Conservation (phyloP, 106 monocot species). For the Apostasia shenzhenica region DNA sequence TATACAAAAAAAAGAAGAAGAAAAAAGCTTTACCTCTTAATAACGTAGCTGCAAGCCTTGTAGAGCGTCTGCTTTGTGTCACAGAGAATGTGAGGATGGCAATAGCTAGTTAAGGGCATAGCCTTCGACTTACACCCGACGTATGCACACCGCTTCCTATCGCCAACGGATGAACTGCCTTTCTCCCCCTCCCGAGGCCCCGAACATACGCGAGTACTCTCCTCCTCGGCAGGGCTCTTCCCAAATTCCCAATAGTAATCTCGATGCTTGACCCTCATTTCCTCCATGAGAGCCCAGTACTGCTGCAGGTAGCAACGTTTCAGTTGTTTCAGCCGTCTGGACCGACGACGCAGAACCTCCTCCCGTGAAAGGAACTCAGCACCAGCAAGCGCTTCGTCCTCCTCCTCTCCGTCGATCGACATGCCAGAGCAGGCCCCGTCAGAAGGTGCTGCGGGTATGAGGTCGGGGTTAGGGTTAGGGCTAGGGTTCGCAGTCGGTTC, state of each 20-base stretch:
- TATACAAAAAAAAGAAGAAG: neutral
- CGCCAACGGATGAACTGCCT: conserved; percentile 6
- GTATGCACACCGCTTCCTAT: conserved; percentile 34
- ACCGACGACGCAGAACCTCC: conserved; percentile 59
- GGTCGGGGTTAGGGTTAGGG: conserved; percentile 6
- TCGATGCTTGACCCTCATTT: conserved; percentile 31
- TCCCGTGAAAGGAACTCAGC: conserved; percentile 30
- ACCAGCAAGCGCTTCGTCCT: conserved; percentile 7
- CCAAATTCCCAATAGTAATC: conserved; percentile 33
- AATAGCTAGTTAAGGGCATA: conserved; percentile 48
- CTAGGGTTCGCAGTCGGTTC: conserved; percentile 1
- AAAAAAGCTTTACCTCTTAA: conserved; percentile 32
- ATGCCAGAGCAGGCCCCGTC: neutral
- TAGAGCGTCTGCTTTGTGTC: conserved; percentile 53
- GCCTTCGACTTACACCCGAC: conserved; percentile 37
- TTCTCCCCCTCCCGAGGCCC: conserved; percentile 5
- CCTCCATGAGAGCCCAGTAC: conserved; percentile 36
- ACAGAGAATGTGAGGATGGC: conserved; percentile 43
- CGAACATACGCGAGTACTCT: neutral
- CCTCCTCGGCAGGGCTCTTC: conserved; percentile 18
- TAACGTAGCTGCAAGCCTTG: conserved; percentile 39
- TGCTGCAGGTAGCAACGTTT: conserved; percentile 23
- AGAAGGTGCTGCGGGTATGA: neutral
- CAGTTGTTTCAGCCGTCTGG: conserved; percentile 23
- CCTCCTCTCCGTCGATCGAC: conserved; percentile 15